Percentiles rank a stretch among this genome's conserved stretches.
Conservation (phyloP, 192 early-diverging fungal genomes). For the Dimargaris cristalligena region DNA sequence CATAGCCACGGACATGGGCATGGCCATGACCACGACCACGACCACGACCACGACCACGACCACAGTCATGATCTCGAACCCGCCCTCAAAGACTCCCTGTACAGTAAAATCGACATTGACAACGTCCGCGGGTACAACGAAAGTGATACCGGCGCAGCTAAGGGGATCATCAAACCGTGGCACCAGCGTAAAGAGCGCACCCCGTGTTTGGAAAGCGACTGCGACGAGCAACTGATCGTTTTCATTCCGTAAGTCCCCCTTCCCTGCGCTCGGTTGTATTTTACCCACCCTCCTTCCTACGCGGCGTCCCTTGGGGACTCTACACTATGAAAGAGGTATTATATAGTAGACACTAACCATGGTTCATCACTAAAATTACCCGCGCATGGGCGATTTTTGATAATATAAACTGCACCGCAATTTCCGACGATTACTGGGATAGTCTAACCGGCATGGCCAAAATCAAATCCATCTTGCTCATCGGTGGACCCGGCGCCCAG, state of each 20-base stretch:
- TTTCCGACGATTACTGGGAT: too few relatives aligned
- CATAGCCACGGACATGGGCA: slow-evolving; percentile 39
- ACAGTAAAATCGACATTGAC: slow-evolving; percentile 60
- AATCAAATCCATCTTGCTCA: slow-evolving; percentile 72
- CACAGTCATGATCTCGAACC: slow-evolving; percentile 59
- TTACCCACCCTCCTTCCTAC: background rate
- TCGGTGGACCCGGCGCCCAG: slow-evolving; percentile 36
- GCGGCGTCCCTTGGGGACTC: too few relatives aligned
- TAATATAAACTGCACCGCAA: too few relatives aligned
- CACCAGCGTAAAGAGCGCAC: slow-evolving; percentile 47
- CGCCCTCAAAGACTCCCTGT: slow-evolving; percentile 49
- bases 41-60: slow-evolving; percentile 38
- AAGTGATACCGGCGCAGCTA: slow-evolving; percentile 35
- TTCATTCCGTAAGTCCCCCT: slow-evolving; percentile 53
- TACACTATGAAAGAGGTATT: background rate
- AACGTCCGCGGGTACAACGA: slow-evolving; percentile 73
- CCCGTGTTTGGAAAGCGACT: slow-evolving; percentile 47
- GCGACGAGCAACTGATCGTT: slow-evolving; percentile 82
- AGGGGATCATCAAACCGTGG: slow-evolving; percentile 74
- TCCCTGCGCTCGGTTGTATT: background rate
- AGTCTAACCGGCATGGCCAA: slow-evolving; percentile 82
- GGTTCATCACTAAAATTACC: too few relatives aligned
- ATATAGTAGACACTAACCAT: too few relatives aligned
- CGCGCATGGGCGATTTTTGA: too few relatives aligned
- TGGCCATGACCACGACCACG: slow-evolving; percentile 31